Conservation (phyloP, 139 green algal species). For the Micractinium sp. region DNA sequence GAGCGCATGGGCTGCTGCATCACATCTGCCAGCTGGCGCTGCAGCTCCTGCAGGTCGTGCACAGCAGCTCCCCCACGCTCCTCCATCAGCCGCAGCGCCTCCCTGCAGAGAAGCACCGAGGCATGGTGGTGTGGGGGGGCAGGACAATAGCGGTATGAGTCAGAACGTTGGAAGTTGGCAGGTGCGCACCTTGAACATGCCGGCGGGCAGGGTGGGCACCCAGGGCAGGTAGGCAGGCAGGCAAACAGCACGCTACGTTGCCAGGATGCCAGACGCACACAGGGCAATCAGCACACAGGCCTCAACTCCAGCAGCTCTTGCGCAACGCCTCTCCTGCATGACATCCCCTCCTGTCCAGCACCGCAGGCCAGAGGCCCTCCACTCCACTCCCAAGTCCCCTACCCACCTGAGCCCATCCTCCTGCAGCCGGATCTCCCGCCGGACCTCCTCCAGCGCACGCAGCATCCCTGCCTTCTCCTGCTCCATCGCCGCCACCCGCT, state of each 20-base stretch:
- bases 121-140: background rate
- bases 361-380: too few relatives aligned
- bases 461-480: slow-evolving; percentile 18
- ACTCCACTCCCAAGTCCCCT: too few relatives aligned
- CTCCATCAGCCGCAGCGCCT: slow-evolving; percentile 20
- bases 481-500: slow-evolving; percentile 22
- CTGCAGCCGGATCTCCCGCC: slow-evolving; percentile 5
- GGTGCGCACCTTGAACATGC: background rate
- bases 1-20: background rate
- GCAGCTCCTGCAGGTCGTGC: background rate
- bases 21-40: background rate
- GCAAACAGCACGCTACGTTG: background rate
- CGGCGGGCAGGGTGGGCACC: background rate
- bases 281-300: too few relatives aligned
- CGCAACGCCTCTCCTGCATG: too few relatives aligned
- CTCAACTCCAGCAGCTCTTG: too few relatives aligned
- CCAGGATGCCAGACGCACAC: background rate
- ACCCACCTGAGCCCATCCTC: slow-evolving; percentile 8
- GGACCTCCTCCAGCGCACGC: slow-evolving; percentile 1
- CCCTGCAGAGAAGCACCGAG: background rate
- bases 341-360: too few relatives aligned
- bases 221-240: background rate
- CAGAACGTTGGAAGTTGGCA: background rate
- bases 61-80: background rate
- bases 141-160: background rate